A percentile compares a stretch with the other conserved stretches of the same genome.
Evolutionary conservation across 129 eudicot genomes (phyloP).

Genomic region (Tagetes erecta): DNA sequence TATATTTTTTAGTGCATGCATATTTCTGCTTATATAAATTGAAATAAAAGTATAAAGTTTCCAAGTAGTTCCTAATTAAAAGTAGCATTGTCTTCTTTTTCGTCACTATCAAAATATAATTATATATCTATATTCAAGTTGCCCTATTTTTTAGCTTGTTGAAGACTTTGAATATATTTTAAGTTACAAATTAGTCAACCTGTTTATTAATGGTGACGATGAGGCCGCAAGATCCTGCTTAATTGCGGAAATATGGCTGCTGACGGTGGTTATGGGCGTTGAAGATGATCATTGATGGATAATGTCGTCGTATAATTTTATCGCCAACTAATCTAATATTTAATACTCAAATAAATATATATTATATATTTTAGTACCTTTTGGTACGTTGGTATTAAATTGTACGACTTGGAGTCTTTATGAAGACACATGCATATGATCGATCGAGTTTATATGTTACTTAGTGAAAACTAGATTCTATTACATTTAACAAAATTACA

Average conservation of each 20-base stretch:
- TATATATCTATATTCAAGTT: constrained; percentile 20
- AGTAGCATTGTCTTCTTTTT: not conserved
- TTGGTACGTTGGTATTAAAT: not conserved
- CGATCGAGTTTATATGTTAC: too few relatives aligned
- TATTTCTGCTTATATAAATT: too few relatives aligned
- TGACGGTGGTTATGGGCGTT: constrained; percentile 33
- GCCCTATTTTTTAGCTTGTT: constrained; percentile 7
- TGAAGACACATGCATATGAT: not conserved
- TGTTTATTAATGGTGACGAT: constrained; percentile 21
- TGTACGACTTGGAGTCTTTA: not conserved
- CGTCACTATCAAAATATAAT: not conserved
- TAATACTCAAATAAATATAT: too few relatives aligned
- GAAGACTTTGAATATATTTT: constrained; percentile 18
- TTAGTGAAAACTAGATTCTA: too few relatives aligned
- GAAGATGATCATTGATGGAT: not conserved
- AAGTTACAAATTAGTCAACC: constrained; percentile 35
- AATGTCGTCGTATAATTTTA: not conserved
- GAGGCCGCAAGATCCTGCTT: constrained; percentile 23
- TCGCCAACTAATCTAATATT: constrained; percentile 10
- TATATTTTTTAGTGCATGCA: too few relatives aligned
- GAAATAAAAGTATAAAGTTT: too few relatives aligned
- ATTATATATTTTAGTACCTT: not conserved
- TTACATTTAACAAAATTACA: too few relatives aligned
- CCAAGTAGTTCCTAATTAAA: not conserved
- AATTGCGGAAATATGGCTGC: constrained; percentile 36